Conservation (phyloP, 2,329 filamentous ascomycete genomes). For the Diaporthe longicolla region DNA sequence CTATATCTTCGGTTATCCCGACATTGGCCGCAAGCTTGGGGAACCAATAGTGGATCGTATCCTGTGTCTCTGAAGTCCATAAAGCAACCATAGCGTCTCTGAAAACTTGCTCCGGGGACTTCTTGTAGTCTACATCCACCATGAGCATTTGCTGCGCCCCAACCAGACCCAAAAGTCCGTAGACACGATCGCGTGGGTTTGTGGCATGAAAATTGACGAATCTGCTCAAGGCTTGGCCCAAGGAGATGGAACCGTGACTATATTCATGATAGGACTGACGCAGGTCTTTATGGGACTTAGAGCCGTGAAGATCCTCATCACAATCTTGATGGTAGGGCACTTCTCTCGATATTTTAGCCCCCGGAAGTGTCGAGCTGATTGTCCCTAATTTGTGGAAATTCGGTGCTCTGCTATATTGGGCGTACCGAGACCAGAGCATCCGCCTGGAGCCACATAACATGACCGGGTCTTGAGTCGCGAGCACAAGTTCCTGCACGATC, state of each 20-base stretch:
- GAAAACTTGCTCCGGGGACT: neutral
- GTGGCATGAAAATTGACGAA: neutral
- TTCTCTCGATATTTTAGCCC: neutral
- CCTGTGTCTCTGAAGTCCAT: neutral
- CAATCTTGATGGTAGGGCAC: neutral
- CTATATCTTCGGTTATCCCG: neutral
- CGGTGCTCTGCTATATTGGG: neutral
- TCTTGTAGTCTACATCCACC: neutral
- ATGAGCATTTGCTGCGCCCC: neutral
- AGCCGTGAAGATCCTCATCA: too few relatives aligned
- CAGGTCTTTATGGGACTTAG: fast-evolving
- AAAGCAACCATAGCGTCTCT: neutral
- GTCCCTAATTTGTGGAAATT: fast-evolving
- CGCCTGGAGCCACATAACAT: neutral
- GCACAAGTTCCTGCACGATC: neutral
- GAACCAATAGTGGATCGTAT: neutral
- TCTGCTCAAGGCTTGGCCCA: fast-evolving
- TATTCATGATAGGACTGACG: neutral
- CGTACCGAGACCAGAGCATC: neutral
- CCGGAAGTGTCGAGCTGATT: too few relatives aligned
- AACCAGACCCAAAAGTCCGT: neutral
- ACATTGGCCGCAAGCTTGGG: neutral
- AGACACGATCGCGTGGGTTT: neutral
- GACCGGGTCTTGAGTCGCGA: slow-evolving; percentile 2
- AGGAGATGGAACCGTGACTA: neutral